Evolutionary conservation across 169 alveolate species (phyloP).

Genomic region (Plasmodium coatneyi): DNA sequence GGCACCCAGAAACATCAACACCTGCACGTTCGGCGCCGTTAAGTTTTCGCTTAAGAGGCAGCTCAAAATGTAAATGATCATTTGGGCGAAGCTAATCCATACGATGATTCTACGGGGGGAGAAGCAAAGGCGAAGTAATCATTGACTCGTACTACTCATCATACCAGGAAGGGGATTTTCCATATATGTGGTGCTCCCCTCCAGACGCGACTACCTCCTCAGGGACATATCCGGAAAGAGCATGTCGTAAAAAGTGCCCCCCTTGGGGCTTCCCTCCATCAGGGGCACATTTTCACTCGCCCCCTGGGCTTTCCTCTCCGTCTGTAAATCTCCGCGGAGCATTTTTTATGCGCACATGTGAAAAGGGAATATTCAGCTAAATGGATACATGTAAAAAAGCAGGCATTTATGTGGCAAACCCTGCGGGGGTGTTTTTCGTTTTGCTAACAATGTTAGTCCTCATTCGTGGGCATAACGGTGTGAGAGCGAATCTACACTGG

Average conservation of each 20-base stretch:
- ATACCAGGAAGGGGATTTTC: not conserved
- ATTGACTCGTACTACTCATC: not conserved
- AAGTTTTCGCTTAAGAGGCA: conserved; percentile 69
- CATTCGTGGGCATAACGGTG: not conserved
- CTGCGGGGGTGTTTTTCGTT: not conserved
- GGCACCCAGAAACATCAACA: conserved; percentile 69
- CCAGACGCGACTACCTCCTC: conserved; percentile 13
- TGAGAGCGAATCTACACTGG: not conserved
- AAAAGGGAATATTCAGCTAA: not conserved
- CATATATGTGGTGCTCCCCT: not conserved
- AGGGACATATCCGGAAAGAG: conserved; percentile 55
- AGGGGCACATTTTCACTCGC: conserved; percentile 26
- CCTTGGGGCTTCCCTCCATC: not conserved
- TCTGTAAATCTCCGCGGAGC: conserved; percentile 15
- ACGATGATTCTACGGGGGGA: conserved; percentile 40
- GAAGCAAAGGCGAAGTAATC: not conserved
- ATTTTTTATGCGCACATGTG: not conserved
- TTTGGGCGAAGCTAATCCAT: conserved; percentile 65
- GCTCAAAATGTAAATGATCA: conserved; percentile 62
- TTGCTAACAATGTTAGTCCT: not conserved
- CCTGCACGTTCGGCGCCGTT: conserved; percentile 36
- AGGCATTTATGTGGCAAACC: not conserved
- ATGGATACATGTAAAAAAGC: not conserved
- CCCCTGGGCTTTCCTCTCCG: not conserved
- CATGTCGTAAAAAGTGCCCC: conserved; percentile 11